These are phyloP conservation scores for Casaregolazyma suthepensis DNA, from an alignment of 1,139 yeast genomes.

Conservation along the genomic window DNA sequence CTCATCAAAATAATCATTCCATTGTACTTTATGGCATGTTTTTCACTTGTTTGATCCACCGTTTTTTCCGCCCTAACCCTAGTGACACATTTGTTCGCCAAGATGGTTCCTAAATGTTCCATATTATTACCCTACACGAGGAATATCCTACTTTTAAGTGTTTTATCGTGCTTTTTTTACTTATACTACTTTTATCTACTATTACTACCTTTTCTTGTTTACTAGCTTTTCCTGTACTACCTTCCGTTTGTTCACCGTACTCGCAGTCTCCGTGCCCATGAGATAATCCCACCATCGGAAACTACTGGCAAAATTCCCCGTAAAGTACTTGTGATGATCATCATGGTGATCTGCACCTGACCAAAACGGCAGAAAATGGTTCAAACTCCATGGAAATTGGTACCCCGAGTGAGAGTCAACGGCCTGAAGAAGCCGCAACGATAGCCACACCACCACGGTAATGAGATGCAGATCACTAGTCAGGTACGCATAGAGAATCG, in stretches of 20 bases:
- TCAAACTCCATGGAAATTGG: constrained; percentile 93
- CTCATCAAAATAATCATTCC: too few relatives aligned
- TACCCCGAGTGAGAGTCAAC: constrained; percentile 96
- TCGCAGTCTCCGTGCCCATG: constrained; percentile 68
- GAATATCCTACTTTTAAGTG: too few relatives aligned
- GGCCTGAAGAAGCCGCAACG: constrained; percentile 86
- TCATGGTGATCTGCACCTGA: constrained; percentile 99
- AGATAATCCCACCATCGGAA: constrained; percentile 91
- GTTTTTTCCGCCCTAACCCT: too few relatives aligned
- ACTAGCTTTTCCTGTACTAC: constrained; percentile 40
- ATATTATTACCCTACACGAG: too few relatives aligned
- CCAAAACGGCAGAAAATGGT: constrained; percentile 88
- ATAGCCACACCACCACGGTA: constrained; percentile 82
- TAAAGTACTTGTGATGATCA: constrained; percentile 89
- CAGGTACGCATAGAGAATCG: constrained; percentile 62
- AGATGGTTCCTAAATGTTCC: neutral
- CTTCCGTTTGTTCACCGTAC: constrained; percentile 19
- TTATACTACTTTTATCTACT: too few relatives aligned
- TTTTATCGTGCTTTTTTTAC: too few relatives aligned
- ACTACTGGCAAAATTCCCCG: constrained; percentile 85
- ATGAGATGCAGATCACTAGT: constrained; percentile 68
- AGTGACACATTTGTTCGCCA: neutral
- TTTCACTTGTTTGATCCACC: neutral
- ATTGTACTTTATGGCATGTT: neutral
- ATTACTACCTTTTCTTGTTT: neutral